These are phyloP conservation scores for Chiua sp. DNA, from an alignment of 1,284 basidiomycete genomes.

Conservation along the genomic window DNA sequence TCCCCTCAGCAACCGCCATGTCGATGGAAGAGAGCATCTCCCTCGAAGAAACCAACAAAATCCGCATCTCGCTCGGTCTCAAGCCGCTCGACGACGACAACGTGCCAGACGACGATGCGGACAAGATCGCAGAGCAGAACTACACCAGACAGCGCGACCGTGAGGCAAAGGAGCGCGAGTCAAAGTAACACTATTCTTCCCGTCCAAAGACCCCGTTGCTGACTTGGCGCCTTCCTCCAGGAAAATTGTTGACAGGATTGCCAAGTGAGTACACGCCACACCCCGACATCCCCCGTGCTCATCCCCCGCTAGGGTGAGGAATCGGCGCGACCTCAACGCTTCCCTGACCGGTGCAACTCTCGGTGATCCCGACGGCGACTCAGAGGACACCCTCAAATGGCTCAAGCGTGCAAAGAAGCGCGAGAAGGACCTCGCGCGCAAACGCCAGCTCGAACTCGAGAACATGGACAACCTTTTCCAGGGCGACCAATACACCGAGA, in stretches of 20 bases:
- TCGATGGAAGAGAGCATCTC: constrained; percentile 89
- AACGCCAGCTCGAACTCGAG: constrained; percentile 79
- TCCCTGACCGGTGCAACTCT: constrained; percentile 92
- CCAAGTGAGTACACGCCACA: constrained; percentile 75
- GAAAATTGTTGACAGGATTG: constrained; percentile 79
- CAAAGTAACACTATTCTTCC: constrained; percentile 58
- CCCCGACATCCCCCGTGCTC: constrained; percentile 48
- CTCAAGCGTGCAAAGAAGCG: constrained; percentile 88
- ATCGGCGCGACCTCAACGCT: constrained; percentile 88
- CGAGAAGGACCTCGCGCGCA: constrained; percentile 83
- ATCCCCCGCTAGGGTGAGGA: constrained; percentile 78
- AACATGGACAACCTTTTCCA: constrained; percentile 80
- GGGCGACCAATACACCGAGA: constrained; percentile 78
- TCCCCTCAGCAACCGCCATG: constrained; percentile 39
- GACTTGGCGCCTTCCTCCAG: constrained; percentile 46
- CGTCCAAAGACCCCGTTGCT: constrained; percentile 27
- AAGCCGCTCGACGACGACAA: constrained; percentile 91
- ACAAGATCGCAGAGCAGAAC: constrained; percentile 85
- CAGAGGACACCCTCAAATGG: constrained; percentile 85
- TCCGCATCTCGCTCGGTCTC: constrained; percentile 93
- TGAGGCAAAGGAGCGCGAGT: constrained; percentile 74
- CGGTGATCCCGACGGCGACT: constrained; percentile 77
- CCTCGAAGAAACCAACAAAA: constrained; percentile 98
- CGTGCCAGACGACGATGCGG: constrained; percentile 76
- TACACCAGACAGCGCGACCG: constrained; percentile 75